These are phyloP conservation scores for Abelmoschus esculentus DNA, from an alignment of 345 rosid species.

Conservation along the genomic window DNA sequence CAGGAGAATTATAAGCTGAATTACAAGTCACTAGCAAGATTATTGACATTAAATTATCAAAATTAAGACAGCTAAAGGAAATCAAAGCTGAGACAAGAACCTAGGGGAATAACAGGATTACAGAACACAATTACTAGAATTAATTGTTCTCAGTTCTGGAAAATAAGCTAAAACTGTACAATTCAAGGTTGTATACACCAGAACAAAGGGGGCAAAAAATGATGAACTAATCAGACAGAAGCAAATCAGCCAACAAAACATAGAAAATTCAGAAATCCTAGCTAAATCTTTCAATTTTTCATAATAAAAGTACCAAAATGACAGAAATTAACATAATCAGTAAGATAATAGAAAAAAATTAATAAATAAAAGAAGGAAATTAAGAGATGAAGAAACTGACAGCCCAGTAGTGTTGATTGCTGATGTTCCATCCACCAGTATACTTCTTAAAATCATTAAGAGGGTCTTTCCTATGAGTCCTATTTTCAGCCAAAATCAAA, in stretches of 20 bases:
- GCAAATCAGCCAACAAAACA: no score
- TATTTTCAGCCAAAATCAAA: slow-evolving; percentile 62
- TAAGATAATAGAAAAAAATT: neutral
- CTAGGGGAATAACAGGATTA: neutral
- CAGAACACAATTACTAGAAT: neutral
- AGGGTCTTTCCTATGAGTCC: slow-evolving; percentile 68
- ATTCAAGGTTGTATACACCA: neutral
- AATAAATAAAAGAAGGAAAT: neutral
- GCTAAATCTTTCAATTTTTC: no score
- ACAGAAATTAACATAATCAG: no score
- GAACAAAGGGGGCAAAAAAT: neutral
- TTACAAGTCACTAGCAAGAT: no score
- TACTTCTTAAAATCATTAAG: slow-evolving; percentile 41
- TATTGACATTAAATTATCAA: neutral
- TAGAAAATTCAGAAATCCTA: no score
- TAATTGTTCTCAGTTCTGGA: no score
- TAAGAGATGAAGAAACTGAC: slow-evolving; percentile 41
- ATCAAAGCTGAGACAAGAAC: neutral
- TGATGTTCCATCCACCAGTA: slow-evolving; percentile 89
- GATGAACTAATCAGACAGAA: no score
- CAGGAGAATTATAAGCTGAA: no score
- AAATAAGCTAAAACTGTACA: neutral
- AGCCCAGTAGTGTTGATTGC: slow-evolving; percentile 71
- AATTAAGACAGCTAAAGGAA: neutral
- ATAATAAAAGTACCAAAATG: no score